Percentiles rank a stretch among this genome's conserved stretches.
These are phyloP conservation scores for Garcia nutans DNA, from an alignment of 345 rosid species.

Conservation along the genomic window DNA sequence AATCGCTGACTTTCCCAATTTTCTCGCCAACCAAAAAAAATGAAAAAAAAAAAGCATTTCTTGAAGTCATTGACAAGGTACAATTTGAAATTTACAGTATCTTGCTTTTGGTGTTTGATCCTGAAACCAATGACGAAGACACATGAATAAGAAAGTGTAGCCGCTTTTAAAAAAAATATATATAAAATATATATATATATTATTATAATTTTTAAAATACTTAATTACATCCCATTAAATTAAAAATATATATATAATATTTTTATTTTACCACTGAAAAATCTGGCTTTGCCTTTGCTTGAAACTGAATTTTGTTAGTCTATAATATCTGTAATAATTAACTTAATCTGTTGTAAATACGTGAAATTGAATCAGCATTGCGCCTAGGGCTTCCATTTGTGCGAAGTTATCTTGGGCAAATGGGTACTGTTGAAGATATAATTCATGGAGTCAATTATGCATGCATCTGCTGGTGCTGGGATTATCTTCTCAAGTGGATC, in stretches of 20 bases:
- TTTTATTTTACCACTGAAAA: no score
- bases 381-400: conserved; percentile 76
- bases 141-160: no score
- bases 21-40: neutral
- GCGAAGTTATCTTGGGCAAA: conserved; percentile 83
- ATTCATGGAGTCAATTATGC: conserved; percentile 83
- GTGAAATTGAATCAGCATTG: conserved; percentile 53
- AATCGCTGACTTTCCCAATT: neutral
- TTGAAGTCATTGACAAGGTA: neutral
- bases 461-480: conserved; percentile 88
- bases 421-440: conserved; percentile 57
- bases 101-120: neutral
- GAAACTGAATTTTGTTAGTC: neutral
- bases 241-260: no score
- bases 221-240: no score
- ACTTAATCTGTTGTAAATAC: neutral
- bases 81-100: neutral
- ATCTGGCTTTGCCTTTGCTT: no score
- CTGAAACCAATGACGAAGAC: no score
- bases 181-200: no score
- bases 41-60: neutral
- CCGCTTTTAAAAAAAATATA: no score
- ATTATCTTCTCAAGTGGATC: conserved; percentile 84
- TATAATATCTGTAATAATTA: neutral
- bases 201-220: no score